Percentiles rank a stretch among this genome's conserved stretches.
Conservation (phyloP, 768 basidiomycete genomes). For the Kwoniella sp. region DNA sequence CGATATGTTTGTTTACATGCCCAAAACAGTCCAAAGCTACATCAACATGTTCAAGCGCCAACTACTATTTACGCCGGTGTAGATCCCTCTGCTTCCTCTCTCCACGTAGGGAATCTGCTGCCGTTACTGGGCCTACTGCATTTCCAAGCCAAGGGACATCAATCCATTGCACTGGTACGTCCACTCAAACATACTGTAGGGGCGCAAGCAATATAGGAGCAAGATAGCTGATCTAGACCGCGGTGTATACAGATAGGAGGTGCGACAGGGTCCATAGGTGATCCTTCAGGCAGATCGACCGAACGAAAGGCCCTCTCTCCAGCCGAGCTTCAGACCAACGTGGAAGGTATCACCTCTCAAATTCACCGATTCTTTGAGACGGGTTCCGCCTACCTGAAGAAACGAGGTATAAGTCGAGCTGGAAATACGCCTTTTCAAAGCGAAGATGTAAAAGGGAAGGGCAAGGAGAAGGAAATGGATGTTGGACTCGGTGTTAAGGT, state of each 20-base stretch:
- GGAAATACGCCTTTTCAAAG: neutral
- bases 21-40: constrained; percentile 36
- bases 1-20: neutral
- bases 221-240: too few relatives aligned
- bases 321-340: constrained; percentile 68
- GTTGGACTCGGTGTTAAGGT: constrained; percentile 56
- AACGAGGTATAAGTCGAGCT: constrained; percentile 40
- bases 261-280: constrained; percentile 93
- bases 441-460: constrained; percentile 1
- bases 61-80: constrained; percentile 78
- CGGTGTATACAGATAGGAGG: constrained; percentile 74
- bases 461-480: constrained; percentile 10
- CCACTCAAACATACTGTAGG: constrained; percentile 12
- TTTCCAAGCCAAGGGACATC: constrained; percentile 82
- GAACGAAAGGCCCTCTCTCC: constrained; percentile 73
- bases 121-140: constrained; percentile 85
- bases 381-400: constrained; percentile 66
- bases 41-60: constrained; percentile 41
- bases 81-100: constrained; percentile 84
- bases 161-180: constrained; percentile 78
- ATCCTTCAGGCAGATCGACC: constrained; percentile 83
- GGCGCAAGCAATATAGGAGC: too few relatives aligned
- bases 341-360: constrained; percentile 64
- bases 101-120: constrained; percentile 92
- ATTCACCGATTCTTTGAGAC: constrained; percentile 73